Evolutionary conservation across 805 yeast species (phyloP), one percentile per base, ranked within the genome.

Genomic region (Suhomyces xylopsoci): DNA sequence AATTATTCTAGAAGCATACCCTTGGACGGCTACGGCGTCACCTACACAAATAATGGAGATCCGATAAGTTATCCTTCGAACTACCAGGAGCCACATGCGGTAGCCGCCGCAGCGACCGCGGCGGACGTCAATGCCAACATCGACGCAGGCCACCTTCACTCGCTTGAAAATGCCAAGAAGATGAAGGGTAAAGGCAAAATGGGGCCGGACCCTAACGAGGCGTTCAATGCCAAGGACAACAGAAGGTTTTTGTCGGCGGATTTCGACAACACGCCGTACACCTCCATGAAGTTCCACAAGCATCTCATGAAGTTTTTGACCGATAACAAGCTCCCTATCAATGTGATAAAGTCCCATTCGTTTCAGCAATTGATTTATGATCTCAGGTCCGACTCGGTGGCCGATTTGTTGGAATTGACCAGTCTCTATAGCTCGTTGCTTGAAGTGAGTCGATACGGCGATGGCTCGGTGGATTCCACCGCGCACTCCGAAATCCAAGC

Each of bases 351-450:
- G 62, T 75, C 81, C 48, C 76, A 69, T 20, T 70, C 81, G 7
- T 81, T 81, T 58, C 79, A 78, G 60, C 84, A 81, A 56, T 60
- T 81, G 42, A 67, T 81, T 14, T 76, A 73, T 58, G 81, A 81
- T 43, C 67, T 81, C 54, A 69, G 80, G 49, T 78, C 82, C 0
- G 80, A 75, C 30, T 74, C 81, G 0, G 65, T 81, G 3, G 55
- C 62, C 1, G 85, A 81, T 54, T 64, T 81, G 56, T 63, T 70
- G 43, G 84, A 80, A 51, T 63, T 81, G 55, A 73, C 80, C 6
- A 67, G 68, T 25, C 62, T 79, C 36, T 80, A 79, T 62, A 59
- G 72, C 30, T 71, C 81, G 0, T 64, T 80, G 47, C 60, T 79
- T 45, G 82, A 80, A 32, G 58, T 57, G 42, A 57, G 58, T 42